Evolutionary conservation across 2,329 filamentous ascomycete species (phyloP), one percentile per base, ranked within the genome.

Genomic region (Penicillium sp.): DNA sequence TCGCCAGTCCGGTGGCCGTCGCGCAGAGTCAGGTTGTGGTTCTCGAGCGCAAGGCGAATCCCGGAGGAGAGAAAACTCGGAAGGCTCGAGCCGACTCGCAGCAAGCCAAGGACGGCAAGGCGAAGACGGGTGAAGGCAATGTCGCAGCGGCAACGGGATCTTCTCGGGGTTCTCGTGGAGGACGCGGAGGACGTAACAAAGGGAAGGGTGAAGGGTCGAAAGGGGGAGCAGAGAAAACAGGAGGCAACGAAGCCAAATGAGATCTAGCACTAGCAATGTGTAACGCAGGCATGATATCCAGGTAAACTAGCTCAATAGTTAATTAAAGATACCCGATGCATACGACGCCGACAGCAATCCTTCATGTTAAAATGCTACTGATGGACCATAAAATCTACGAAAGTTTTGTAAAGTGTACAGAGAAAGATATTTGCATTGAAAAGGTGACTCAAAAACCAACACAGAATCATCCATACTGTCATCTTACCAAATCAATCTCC

Each of bases 21-120:
- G 91, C 87, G 0, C 87, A 95, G 66, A 90, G 88, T 6, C 85
- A 86, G 8, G 89, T 97, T 1, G 88, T 95, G 56, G 87, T 97
- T 1, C 74, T 95, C 23, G 91, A 95, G 72, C 61, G 71, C 47
- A 72, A 72, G 53, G 58, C 56, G 12, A 69, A 67, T 20, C 64
- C 66, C 0, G 60, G 62, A 3, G 60, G 55, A 3, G 66, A 69
- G 44, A 69, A 68, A 42, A 48, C 58, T 1, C 64, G 64, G 3
- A 69, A 69, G 48, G 62, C 58, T 23, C 65, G 64, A 23, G 53
- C 55, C 32, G 65, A 66, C 20, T 20, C 55, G 13, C 53, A 57
- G 39, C 20, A 58, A 56, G 29, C 44, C 6, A 61, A 59, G 44
- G 27, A 41, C 6, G 39, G 31, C 35, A 33, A 45, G 25, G 37